Conservation (phyloP, 805 yeast species). For the Maudiozyma saulgeensis region DNA sequence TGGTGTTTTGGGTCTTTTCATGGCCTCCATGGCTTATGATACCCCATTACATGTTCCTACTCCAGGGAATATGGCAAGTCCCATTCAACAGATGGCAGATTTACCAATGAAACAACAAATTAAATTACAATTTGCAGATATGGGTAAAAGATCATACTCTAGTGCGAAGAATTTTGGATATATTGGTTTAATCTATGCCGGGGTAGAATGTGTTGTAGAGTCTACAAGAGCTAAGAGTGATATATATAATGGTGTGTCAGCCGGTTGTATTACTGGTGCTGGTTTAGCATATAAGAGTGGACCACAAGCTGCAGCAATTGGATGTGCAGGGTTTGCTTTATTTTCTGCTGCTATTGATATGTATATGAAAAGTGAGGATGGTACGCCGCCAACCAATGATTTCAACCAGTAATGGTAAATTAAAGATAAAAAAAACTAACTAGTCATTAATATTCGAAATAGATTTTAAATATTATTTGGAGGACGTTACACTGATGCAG, state of each 20-base stretch:
- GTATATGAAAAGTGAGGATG: constrained; percentile 76
- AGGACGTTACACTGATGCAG: too few species aligned
- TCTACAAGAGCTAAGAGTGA: constrained; percentile 83
- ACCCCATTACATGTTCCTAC: constrained; percentile 31
- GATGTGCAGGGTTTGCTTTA: constrained; percentile 97
- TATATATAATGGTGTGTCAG: constrained; percentile 80
- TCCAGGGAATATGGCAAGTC: constrained; percentile 9
- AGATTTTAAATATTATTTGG: too few species aligned
- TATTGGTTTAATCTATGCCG: constrained; percentile 84
- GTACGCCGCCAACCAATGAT: constrained; percentile 78
- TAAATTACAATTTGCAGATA: constrained; percentile 81
- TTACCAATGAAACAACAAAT: constrained; percentile 88
- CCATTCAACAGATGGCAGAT: constrained; percentile 55
- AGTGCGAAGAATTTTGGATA: constrained; percentile 92
- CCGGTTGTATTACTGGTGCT: constrained; percentile 96
- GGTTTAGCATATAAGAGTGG: constrained; percentile 89
- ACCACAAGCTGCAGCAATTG: constrained; percentile 82
- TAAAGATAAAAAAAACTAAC: not conserved
- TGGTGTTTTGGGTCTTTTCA: constrained; percentile 90
- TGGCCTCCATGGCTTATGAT: constrained; percentile 56
- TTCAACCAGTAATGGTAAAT: constrained; percentile 46
- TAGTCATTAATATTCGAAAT: too few species aligned
- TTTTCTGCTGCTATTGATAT: constrained; percentile 82
- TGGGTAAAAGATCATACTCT: constrained; percentile 80
- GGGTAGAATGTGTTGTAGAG: constrained; percentile 86